Base-by-base conservation (phyloP, 176 grass and related monocot species). In the Eremochloa ophiuroides region DNA sequence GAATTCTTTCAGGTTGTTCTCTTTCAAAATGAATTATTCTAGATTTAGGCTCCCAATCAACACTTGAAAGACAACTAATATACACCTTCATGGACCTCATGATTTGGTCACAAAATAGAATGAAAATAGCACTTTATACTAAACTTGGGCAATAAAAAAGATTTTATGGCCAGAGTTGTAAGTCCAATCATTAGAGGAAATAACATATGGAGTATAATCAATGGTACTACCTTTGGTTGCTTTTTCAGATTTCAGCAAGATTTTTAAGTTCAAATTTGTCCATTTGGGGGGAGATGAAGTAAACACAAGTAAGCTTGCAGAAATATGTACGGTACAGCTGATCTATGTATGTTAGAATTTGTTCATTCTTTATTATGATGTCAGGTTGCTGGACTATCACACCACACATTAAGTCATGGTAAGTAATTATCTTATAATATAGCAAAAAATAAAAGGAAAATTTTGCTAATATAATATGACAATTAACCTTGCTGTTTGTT, bases 251-350 rank as follows among this genome's bases (percentile, higher is more conserved):
- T 98, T 95, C 83, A 91, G 90, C 60, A 95, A 93, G 82, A 76
- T 98, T 86, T 98, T 98, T 83, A 98, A 98, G 72, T 98, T 98
- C 75, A 98, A 88, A 53, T 98, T 98, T 91, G 93, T 98, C 62
- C 96, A 98, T 74, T 80, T 98, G 78, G 96, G 96, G 28, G 96
- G 96, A 66, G 92, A 98, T 79, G 96, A 98, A 93, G 92, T 98
- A 20, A 76, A 91, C 68, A 95, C 92, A 80, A 81, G 96, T 95
- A 91, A 90, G 90, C 64, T 73, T 82, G 8, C 16, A 71, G 28
- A 28, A 82, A 46, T 62, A 2, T 41, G 3, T 66, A 51, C 23
- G 60, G 6, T 80, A 81, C 39, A 66, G 7, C 1, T 74, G 55
- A 66, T 64, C 20, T 62, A 59, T 47, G 7, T 35, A 12, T 70